Base-by-base conservation (phyloP, 768 basidiomycete genomes). In the Tricholoma hemisulphureum region DNA sequence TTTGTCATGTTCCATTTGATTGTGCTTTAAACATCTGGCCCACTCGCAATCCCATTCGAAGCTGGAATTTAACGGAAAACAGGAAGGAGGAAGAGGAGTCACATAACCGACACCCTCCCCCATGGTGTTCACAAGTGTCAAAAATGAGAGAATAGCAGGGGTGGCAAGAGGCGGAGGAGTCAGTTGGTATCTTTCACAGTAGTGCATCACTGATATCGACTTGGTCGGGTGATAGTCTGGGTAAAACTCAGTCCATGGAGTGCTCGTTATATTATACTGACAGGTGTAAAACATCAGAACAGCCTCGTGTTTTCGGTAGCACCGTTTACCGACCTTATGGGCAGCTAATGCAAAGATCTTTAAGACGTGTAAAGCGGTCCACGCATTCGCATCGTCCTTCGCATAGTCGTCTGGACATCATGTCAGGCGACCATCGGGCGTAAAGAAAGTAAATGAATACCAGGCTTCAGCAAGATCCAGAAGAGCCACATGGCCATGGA, bases 401-500 rank as follows among this genome's bases (percentile, higher is more conserved):
- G 65, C 62, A 63, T 83, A 82, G 5, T 82, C 79, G 54, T 77
- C 87, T 89, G 57, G 26, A 29, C 31, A 54, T 49, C 18, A 20
- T 18, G 20, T 46, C 5, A 39, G 37, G 23, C 23, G 16, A 26
- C 20, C 31, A 18, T n/a, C n/a, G 4, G 23, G 10, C 1, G 29
- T 55, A 20, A 23, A 32, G 2, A 32, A 37, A 10, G 2, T 6
- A n/a, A 28, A 29, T 11, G 6, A 85, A 62, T 61, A 87, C 89
- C 81, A 58, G 83, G 80, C 21, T 75, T 76, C 14, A 91, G 67
- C 34, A 91, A 71, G 61, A 89, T 83, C 89, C 89, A 93, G 63
- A 89, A 83, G 16, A 92, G 65, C 90, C 89, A 93, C 82, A 91
- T 87, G 3, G 84, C 87, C 46, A 91, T 67, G 3, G 85, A 75